Base-by-base conservation (phyloP, 495 filamentous ascomycete genomes). In the Xylaria telfairii region DNA sequence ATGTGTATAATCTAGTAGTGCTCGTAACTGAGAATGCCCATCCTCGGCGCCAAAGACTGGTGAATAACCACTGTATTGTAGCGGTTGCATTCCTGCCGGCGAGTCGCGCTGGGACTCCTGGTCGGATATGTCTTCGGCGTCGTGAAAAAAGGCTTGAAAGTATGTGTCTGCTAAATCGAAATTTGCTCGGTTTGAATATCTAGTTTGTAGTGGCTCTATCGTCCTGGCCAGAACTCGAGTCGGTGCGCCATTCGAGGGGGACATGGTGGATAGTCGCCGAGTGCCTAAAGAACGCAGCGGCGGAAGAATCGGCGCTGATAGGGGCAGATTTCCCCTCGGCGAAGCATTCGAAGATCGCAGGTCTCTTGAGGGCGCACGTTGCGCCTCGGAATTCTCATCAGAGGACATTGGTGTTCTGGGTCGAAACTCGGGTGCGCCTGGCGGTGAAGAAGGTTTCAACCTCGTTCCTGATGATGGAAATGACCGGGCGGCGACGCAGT, bases 401-500 rank as follows among this genome's bases (percentile, higher is more conserved):
- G 79, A 77, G 65, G 83, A 77, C 81, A 85, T 84, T 26, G 51
- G 73, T 79, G 74, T 67, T 72, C 59, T 73, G 71, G 21, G 63
- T 42, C 24, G 73, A 67, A 28, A 65, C 49, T 63, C 49, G 53
- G 17, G 73, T 26, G 65, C 39, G 62, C 53, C 37, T 72, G 64
- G 39, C 54, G 68, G 51, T 61, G 46, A 34, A 74, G 42, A 66
- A 68, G 66, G 54, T 68, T 74, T 57, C 71, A 67, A 59, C 75
- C 60, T 17, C 65, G 61, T 15, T 79, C 69, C 26, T 26, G 42
- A 51, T 64, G 53, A 57, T 60, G 28, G 67, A 59, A 65, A 79
- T 69, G 80, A 83, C 57, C 81, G 76, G 68, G 81, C 85, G 79
- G 85, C 80, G 60, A 82, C 78, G 72, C 80, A 75, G 69, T 80